Evolutionary conservation across 805 yeast species (phyloP), one percentile per base, ranked within the genome.

Genomic region (Candida verbasci): DNA sequence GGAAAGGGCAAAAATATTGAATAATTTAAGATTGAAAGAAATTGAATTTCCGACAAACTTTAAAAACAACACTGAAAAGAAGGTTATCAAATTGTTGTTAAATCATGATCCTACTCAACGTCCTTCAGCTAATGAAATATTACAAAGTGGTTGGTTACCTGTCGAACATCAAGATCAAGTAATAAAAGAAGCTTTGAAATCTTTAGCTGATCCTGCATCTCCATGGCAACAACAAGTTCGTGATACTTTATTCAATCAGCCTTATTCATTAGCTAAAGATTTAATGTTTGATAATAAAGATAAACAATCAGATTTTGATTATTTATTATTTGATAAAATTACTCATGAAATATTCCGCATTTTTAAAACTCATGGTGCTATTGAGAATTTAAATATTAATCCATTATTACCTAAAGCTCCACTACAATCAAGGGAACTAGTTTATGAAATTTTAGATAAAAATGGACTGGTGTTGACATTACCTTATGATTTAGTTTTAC

Each of bases 141-240:
- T 93, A 29, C 78, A 78, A 40, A 86, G 95, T 37, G 96, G 96
- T 0, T 65, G 81, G 55, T 63, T 93, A 16, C 96, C 97, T 0
- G 85, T 86, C 0, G 87, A 86, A 39, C 91, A 87, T 44, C 94
- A 88, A 49, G 97, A 93, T 52, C 86, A 85, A 51, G 74, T 87
- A 9, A 84, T 93, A 41, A 83, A 86, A 51, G 95, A 88, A 50
- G 96, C 96, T 0, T 65, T 93, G 45, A 78, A 80, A 45, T 85
- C 88, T 20, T 60, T 93, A 40, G 83, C 95, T 0, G 89, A 88
- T 55, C 91, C 96, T 0, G 79, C 93, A 0, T 86, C 96, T 0
- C 89, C 95, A 1, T 88, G 96, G 94, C 93, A 89, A 46, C 86
- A 80, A 44, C 95, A 88, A 55, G 96, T 93, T 0, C 74, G 96